Base-by-base conservation (phyloP, 2,329 filamentous ascomycete genomes). In the Cercospora zeae-maydis region DNA sequence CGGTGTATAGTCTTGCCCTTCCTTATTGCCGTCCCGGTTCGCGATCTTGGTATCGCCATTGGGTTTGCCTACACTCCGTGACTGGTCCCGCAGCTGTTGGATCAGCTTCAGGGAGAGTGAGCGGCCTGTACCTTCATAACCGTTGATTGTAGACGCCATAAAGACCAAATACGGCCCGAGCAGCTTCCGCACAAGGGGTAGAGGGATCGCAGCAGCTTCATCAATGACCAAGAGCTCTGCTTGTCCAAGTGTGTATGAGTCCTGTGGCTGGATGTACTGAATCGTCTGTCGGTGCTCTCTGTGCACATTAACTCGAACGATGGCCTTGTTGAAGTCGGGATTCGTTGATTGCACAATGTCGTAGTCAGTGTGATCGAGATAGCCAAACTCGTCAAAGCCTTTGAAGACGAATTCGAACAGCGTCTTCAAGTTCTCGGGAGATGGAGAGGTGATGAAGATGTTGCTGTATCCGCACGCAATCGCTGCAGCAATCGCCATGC, bases 101-200 rank as follows among this genome's bases (percentile, higher is more conserved):
- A 99, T 97, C 68, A 99, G 83, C 79, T 99, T 99, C 59, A 99
- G 81, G 0, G 95, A 98, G 5, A 99, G 83, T 0, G 95, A 98
- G 62, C 95, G 87, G 42, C 95, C 95, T 6, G 95, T 99, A 61
- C 95, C 95, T 80, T 99, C 95, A 75, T 99, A 99, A 63, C 95
- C 95, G 74, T 98, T 98, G 79, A 99, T 97, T 1, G 95, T 99
- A 0, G 95, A 99, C 0, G 96, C 92, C 95, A 99, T 98, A 78
- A 99, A 99, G 8, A 98, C 92, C 37, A 99, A 82, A 77, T 99
- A 99, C 13, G 93, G 93, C 0, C 95, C 95, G 86, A 99, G 93
- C 42, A 99, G 83, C 78, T 97, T 97, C 70, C 89, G 85, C 7
- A 99, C 95, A 2, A 98, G 81, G 0, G 95, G 95, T 10, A 99